Percentiles rank a stretch among this genome's conserved stretches.
These are phyloP conservation scores for Aureobasidium musti DNA, from an alignment of 2,329 filamentous ascomycete genomes.

Conservation along the genomic window DNA sequence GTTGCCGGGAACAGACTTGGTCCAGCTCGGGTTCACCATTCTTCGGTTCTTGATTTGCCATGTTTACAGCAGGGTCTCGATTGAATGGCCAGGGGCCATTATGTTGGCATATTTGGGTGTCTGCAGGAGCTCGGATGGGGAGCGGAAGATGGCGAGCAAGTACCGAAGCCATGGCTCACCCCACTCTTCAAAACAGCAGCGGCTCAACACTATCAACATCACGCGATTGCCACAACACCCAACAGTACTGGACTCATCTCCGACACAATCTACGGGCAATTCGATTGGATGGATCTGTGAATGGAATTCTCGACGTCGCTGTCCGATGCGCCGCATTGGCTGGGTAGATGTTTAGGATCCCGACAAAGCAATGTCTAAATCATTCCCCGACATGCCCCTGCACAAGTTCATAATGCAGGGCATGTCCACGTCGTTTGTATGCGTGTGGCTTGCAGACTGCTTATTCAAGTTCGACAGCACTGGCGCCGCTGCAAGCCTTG, in stretches of 20 bases:
- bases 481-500: too few relatives aligned
- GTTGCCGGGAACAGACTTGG: not conserved
- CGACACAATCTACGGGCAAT: too few relatives aligned
- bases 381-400: not conserved
- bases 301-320: not conserved
- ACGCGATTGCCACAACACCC: not conserved
- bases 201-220: not conserved
- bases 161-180: not conserved
- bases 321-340: not conserved
- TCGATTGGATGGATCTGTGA: not conserved
- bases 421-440: too few relatives aligned
- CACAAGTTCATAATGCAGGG: not conserved
- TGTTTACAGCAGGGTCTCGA: not conserved
- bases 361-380: not conserved
- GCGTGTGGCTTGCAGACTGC: too few relatives aligned
- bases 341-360: not conserved
- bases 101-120: not conserved
- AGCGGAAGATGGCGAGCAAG: not conserved
- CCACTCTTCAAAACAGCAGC: constrained; percentile 4
- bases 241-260: not conserved
- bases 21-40: not conserved
- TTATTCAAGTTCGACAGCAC: too few relatives aligned
- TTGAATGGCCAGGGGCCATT: too few relatives aligned
- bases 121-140: constrained; percentile 7
- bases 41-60: not conserved